Conservation (phyloP, 495 filamentous ascomycete species). For the Halenospora varia region DNA sequence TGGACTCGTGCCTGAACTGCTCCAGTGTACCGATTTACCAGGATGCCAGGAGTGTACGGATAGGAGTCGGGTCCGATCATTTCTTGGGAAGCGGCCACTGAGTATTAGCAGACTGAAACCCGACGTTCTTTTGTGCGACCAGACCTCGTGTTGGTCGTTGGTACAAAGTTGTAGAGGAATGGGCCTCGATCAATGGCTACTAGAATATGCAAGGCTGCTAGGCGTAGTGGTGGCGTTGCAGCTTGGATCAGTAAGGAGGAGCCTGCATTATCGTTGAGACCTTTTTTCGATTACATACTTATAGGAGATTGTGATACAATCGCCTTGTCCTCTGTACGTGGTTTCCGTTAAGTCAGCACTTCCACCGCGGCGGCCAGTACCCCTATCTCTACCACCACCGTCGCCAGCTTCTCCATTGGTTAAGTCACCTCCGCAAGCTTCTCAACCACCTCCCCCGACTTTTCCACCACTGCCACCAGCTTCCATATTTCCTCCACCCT, state of each 20-base stretch:
- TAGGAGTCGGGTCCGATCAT: conserved; percentile 15
- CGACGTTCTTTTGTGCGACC: conserved; percentile 16
- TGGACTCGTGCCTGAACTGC: conserved; percentile 11
- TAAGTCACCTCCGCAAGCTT: no score
- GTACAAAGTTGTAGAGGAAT: conserved; percentile 10
- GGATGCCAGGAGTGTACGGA: conserved; percentile 6
- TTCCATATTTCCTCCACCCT: no score
- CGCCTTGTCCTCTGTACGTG: no score
- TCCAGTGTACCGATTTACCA: conserved; percentile 12
- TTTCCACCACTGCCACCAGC: no score
- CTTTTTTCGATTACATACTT: conserved; percentile 14
- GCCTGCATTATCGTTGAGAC: conserved; percentile 5
- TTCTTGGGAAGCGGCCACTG: conserved; percentile 10
- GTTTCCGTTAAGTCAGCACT: no score
- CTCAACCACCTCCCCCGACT: no score
- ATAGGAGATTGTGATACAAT: conserved; percentile 13
- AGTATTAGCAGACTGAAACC: conserved; percentile 14
- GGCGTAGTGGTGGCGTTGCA: conserved; percentile 5
- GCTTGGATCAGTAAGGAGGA: conserved; percentile 18
- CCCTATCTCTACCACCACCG: no score
- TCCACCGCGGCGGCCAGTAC: no score
- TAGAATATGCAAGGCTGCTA: conserved; percentile 2
- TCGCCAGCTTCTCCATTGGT: no score
- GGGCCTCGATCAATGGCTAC: conserved; percentile 8
- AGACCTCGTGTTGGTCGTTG: conserved; percentile 11